Percentiles rank a stretch among this genome's conserved stretches.
These are phyloP conservation scores for Haplosporangium gracile DNA, from an alignment of 192 early-diverging fungal species.

Conservation along the genomic window DNA sequence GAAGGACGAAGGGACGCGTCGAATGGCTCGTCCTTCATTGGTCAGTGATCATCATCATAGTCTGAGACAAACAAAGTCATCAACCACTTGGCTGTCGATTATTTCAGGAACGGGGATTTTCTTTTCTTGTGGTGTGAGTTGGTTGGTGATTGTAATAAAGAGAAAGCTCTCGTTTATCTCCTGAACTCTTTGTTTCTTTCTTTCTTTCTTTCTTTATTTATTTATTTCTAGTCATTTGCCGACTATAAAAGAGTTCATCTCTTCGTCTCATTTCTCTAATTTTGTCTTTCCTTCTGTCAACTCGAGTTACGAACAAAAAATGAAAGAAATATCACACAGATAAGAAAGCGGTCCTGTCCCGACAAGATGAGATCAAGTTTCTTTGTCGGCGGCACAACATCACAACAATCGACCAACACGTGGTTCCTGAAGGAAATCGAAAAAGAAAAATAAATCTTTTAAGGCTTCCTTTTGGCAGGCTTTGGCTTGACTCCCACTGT, in stretches of 20 bases:
- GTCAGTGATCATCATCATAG: neutral
- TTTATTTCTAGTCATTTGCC: too few relatives aligned
- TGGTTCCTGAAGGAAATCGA: neutral
- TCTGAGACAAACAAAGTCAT: neutral
- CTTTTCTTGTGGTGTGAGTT: neutral
- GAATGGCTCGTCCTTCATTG: neutral
- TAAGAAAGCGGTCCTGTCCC: neutral
- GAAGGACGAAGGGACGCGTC: neutral
- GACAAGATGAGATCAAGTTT: neutral
- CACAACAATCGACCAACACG: neutral
- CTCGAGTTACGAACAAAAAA: neutral
- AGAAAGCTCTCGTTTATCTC: too few relatives aligned
- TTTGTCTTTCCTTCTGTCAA: neutral
- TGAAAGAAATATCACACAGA: neutral
- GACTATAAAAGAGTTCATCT: neutral
- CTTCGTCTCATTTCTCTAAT: neutral
- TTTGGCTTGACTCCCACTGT: too few relatives aligned
- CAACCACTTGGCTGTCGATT: neutral
- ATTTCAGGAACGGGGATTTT: neutral
- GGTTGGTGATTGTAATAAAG: too few relatives aligned
- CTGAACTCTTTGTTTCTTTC: too few relatives aligned
- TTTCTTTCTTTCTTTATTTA: too few relatives aligned
- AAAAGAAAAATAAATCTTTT: constrained; percentile 17
- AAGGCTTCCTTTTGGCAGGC: constrained; percentile 56
- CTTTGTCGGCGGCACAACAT: neutral